Evolutionary conservation across 2,329 filamentous ascomycete genomes (phyloP), one percentile per base, ranked within the genome.

Genomic region (Fusarium foetens): DNA sequence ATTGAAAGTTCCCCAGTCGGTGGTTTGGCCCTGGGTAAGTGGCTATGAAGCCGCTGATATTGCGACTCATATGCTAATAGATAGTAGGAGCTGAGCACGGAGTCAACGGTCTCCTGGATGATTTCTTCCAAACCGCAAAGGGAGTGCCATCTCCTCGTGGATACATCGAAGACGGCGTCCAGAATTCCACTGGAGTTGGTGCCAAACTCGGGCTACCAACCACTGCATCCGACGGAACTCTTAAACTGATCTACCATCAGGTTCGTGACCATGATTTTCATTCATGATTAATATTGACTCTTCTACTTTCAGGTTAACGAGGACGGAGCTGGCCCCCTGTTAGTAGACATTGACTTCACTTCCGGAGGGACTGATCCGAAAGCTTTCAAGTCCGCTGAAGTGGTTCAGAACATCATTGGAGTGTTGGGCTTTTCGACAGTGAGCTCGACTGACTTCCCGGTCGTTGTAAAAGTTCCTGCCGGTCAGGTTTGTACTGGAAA

Each of bases 181-280:
- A 45, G n/a, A 63, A 61, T 19, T 52, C 6, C 21, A 33, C 61
- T 8, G 61, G 61, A n/a, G 31, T 16, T 21, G 61, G 61, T 19
- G 33, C 31, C 2, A 52, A 52, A n/a, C 5, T 31, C 4, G 55
- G 55, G 10, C 8, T 61, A 17, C 61, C 61, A 27, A 63, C 61
- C 11, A 38, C 25, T 16, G 61, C n/a, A 38, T 21, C 45, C 10
- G 55, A 63, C 14, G 61, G 61, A 39, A 63, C 61, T 39, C 38
- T 63, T 7, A 63, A 63, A 43, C 16, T 63, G 17, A 63, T 63
- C 11, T 63, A 63, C 42, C 61, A 63, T 31, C 61, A 63, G 55
- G 61, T 63, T 63, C 38, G 61, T 63, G 6, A 2, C 3, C 3
- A 45, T 16, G 17, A n/a, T 8, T 7, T 6, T 55, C 8, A 23